Conservation (phyloP, 106 monocot species). For the Hemerocallis citrina region DNA sequence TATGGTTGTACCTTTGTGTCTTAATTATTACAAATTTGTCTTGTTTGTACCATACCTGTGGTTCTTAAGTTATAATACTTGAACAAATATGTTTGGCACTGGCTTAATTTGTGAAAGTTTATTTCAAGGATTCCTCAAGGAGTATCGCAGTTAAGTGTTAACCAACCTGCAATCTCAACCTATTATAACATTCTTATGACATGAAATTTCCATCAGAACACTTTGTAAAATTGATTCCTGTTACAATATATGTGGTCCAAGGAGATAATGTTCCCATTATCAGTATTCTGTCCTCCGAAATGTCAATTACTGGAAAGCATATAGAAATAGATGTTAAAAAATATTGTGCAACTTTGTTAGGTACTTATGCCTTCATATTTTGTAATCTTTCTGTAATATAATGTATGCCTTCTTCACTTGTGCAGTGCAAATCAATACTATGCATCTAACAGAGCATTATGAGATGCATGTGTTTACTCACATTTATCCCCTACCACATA, state of each 20-base stretch:
- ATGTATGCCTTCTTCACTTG: not conserved
- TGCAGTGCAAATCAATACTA: not conserved
- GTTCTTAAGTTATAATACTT: too few relatives aligned
- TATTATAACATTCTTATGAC: too few relatives aligned
- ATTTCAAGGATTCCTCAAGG: too few relatives aligned
- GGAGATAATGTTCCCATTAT: not conserved
- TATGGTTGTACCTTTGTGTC: too few relatives aligned
- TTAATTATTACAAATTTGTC: too few relatives aligned
- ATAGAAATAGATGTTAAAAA: not conserved
- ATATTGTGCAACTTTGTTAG: not conserved
- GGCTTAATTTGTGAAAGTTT: too few relatives aligned
- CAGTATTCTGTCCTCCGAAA: not conserved
- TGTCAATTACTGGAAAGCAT: not conserved
- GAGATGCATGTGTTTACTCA: not conserved
- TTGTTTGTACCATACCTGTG: too few relatives aligned
- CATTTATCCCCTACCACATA: not conserved
- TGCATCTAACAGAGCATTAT: not conserved
- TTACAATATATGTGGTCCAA: not conserved
- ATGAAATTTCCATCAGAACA: too few relatives aligned
- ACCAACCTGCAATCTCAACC: too few relatives aligned
- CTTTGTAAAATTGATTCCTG: too few relatives aligned
- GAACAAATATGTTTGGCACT: too few relatives aligned
- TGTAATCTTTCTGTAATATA: not conserved
- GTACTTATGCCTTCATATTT: not conserved
- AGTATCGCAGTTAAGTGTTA: too few relatives aligned